These are phyloP conservation scores for Termitomyces sp. DNA, from an alignment of 768 basidiomycete genomes.

Conservation along the genomic window DNA sequence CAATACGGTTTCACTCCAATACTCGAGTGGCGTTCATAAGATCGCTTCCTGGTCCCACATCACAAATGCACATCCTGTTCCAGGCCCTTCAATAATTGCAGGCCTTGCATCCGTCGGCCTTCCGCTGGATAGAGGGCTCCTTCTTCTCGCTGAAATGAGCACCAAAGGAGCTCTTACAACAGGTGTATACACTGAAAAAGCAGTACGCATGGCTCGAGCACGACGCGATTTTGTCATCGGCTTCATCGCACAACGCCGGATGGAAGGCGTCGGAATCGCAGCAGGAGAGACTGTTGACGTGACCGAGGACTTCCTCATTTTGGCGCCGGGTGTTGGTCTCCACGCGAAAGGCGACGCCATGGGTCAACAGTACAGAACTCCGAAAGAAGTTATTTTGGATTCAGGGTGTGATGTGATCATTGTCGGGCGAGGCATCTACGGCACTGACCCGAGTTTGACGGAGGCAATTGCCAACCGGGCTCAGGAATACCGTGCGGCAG, in stretches of 20 bases:
- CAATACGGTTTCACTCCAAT: conserved; percentile 94
- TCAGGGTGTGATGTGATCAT: conserved; percentile 95
- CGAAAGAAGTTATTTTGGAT: conserved; percentile 72
- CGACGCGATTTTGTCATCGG: conserved; percentile 89
- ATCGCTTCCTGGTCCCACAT: conserved; percentile 96
- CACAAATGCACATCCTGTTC: conserved; percentile 94
- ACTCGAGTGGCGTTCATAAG: conserved; percentile 87
- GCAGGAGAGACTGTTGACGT: conserved; percentile 27
- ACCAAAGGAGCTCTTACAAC: conserved; percentile 81
- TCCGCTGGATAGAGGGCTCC: conserved; percentile 78
- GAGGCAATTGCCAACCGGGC: conserved; percentile 57
- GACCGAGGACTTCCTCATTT: conserved; percentile 77
- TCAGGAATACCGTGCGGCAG: conserved; percentile 77
- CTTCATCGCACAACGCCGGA: conserved; percentile 86
- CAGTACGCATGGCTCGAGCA: conserved; percentile 82
- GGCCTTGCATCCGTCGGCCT: conserved; percentile 85
- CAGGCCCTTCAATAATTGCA: conserved; percentile 92
- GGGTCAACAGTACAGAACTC: conserved; percentile 96
- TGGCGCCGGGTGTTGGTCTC: conserved; percentile 91
- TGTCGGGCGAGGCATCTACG: conserved; percentile 93
- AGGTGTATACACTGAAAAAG: conserved; percentile 77
- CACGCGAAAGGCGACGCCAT: conserved; percentile 74
- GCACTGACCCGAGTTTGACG: conserved; percentile 42
- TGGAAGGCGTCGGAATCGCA: conserved; percentile 59
- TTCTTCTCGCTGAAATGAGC: conserved; percentile 96